phyloP scores from a whole-genome alignment of 1,284 basidiomycete genomes.

The Erythrobasidium hasegawianum region DNA sequence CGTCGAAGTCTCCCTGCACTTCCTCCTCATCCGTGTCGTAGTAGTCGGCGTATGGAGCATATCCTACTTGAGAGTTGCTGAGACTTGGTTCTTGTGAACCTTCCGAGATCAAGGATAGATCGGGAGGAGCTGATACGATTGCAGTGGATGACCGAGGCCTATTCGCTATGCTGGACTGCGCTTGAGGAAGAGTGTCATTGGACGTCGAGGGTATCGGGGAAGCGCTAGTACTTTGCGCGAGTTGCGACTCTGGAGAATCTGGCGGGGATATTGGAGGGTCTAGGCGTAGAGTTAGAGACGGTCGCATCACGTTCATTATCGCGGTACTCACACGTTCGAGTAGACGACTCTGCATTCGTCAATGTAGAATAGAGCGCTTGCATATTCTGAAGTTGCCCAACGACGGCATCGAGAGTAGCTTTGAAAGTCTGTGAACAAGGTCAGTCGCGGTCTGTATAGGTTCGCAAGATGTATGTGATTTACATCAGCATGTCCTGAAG shows the following conservation, averaged over 20 bases:
- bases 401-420: slow-evolving; percentile 24
- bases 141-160: slow-evolving; percentile 11
- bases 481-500: too few relatives aligned
- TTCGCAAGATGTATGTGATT: too few relatives aligned
- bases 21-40: neutral
- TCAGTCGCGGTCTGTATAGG: neutral
- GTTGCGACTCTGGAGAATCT: neutral
- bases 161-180: too few relatives aligned
- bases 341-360: slow-evolving; percentile 6
- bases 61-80: slow-evolving; percentile 15
- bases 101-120: slow-evolving; percentile 35
- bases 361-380: slow-evolving; percentile 21
- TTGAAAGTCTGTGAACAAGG: slow-evolving; percentile 9
- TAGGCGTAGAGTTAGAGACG: neutral
- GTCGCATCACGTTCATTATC: neutral
- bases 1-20: neutral
- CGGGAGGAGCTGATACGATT: slow-evolving; percentile 28
- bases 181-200: too few relatives aligned
- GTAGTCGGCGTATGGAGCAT: slow-evolving; percentile 11
- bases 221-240: neutral
- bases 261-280: neutral
- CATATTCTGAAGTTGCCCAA: slow-evolving; percentile 28
- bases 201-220: neutral
- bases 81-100: slow-evolving; percentile 24
- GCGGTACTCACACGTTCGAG: slow-evolving; percentile 8